These are phyloP conservation scores for Lactarius evosmus DNA, from an alignment of 768 basidiomycete genomes.

Conservation along the genomic window DNA sequence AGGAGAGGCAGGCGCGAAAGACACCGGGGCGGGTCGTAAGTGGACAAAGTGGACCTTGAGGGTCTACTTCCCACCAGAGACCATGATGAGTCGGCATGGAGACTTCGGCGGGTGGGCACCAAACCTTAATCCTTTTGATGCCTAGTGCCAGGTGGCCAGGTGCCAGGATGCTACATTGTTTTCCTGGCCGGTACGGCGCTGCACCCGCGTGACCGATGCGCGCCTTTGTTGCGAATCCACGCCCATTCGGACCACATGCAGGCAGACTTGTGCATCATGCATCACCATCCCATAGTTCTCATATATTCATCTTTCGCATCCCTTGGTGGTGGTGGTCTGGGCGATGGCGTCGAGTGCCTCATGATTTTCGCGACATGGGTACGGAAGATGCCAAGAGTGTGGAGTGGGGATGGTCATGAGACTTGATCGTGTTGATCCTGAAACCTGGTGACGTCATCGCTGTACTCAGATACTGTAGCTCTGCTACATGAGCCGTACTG, in stretches of 20 bases:
- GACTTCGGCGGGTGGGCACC: too few relatives aligned
- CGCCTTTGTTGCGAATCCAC: background rate
- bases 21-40: background rate
- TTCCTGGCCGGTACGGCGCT: background rate
- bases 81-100: too few relatives aligned
- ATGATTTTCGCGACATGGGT: background rate
- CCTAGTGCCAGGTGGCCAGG: background rate
- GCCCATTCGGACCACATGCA: background rate
- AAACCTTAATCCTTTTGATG: background rate
- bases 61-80: too few relatives aligned
- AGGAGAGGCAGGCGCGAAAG: too few relatives aligned
- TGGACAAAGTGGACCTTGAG: too few relatives aligned
- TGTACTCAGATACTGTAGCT: too few relatives aligned
- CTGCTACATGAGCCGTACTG: too few relatives aligned
- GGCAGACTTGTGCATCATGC: background rate
- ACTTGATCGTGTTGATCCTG: background rate
- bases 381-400: background rate
- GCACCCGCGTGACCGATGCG: background rate
- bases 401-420: background rate
- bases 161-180: background rate
- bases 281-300: background rate
- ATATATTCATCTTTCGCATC: background rate
- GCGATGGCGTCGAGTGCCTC: background rate
- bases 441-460: background rate
- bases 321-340: background rate